phyloP scores from a whole-genome alignment of 1,139 yeast genomes.

The Pichia cactophila region DNA sequence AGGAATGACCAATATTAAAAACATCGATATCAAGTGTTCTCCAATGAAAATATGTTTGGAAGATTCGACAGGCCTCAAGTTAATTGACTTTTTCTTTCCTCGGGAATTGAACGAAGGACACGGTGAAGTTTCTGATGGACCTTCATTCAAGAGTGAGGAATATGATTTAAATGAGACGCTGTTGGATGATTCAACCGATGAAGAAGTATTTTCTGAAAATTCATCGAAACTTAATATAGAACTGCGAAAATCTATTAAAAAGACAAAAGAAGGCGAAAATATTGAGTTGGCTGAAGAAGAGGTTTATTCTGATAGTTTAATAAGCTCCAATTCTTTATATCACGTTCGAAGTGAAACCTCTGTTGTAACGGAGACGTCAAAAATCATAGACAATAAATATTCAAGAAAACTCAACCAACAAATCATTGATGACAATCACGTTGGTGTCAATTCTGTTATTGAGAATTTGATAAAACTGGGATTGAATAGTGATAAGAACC shows the following conservation, averaged over 20 bases:
- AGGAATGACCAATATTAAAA: conserved; percentile 55
- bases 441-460: conserved; percentile 1
- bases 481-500: background rate
- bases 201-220: background rate
- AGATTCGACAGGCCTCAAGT: conserved; percentile 49
- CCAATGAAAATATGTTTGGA: conserved; percentile 56
- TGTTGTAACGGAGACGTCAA: background rate
- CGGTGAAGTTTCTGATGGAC: background rate
- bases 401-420: conserved; percentile 6
- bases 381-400: conserved; percentile 1
- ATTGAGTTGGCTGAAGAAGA: background rate
- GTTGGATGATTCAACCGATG: too few relatives aligned
- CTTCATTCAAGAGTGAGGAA: background rate
- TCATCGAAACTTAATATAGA: background rate
- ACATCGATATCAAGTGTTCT: conserved; percentile 42
- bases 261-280: background rate
- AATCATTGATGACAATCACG: conserved; percentile 1
- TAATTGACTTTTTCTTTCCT: conserved; percentile 51
- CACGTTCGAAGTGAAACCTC: background rate
- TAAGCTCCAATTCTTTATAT: background rate
- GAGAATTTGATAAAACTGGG: conserved; percentile 1
- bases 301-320: background rate
- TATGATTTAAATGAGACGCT: background rate
- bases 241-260: background rate
- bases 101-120: conserved; percentile 12